Evolutionary conservation across 225 moss, liverwort and hornwort species (phyloP).

Genomic region (Pseudisothecium myosuroides): DNA sequence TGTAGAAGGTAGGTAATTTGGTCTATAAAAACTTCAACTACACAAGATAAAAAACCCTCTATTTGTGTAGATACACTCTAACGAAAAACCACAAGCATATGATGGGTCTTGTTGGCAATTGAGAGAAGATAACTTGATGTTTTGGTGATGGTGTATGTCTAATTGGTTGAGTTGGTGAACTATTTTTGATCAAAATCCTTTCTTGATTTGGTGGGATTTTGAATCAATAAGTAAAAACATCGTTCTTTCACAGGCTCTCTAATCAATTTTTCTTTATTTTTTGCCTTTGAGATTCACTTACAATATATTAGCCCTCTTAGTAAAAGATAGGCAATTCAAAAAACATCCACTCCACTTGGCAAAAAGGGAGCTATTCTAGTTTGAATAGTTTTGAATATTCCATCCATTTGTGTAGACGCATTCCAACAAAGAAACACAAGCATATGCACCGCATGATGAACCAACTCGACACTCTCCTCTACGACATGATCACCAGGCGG

Average conservation of each 20-base stretch:
- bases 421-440: background rate
- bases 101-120: background rate
- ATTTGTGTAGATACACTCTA: background rate
- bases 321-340: too few species aligned
- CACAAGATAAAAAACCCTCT: background rate
- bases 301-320: background rate
- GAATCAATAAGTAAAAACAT: background rate
- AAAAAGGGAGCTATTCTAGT: background rate
- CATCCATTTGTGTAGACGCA: background rate
- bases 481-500: background rate
- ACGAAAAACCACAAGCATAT: background rate
- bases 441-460: background rate
- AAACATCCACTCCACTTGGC: too few species aligned
- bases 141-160: background rate
- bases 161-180: background rate
- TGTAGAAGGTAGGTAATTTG: background rate
- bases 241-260: too few species aligned
- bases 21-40: background rate
- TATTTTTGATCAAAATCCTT: background rate
- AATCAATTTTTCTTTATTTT: background rate
- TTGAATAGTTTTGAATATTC: too few species aligned
- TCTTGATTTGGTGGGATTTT: background rate
- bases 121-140: background rate
- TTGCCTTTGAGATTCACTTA: background rate
- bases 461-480: background rate